These are phyloP conservation scores for Xylaria sp. DNA, from an alignment of 2,329 filamentous ascomycete genomes.

Conservation along the genomic window DNA sequence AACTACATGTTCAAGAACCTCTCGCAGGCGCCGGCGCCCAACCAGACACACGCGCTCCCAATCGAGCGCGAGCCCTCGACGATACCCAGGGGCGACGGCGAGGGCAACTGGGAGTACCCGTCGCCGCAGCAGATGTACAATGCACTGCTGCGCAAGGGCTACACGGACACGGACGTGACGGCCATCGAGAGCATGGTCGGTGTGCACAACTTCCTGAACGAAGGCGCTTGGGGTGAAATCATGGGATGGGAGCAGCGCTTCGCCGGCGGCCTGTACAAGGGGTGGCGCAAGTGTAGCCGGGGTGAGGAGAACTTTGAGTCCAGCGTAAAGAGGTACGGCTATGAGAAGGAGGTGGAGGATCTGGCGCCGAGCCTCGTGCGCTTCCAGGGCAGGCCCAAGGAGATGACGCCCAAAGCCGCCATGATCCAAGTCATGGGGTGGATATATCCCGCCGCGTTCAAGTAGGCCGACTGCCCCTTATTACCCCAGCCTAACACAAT, in stretches of 20 bases:
- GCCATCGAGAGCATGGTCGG: constrained; percentile 97
- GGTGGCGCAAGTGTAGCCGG: constrained; percentile 74
- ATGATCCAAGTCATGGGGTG: constrained; percentile 81
- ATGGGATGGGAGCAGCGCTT: constrained; percentile 92
- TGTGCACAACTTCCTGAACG: constrained; percentile 97
- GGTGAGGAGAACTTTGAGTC: constrained; percentile 69
- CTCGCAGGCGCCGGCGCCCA: constrained; percentile 76
- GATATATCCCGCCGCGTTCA: constrained; percentile 80
- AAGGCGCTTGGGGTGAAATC: constrained; percentile 96
- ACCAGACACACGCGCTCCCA: constrained; percentile 76
- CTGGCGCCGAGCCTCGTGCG: constrained; percentile 75
- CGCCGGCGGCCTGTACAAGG: constrained; percentile 70
- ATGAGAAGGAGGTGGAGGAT: constrained; percentile 59
- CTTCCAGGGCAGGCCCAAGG: constrained; percentile 88
- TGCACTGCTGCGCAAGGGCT: constrained; percentile 92
- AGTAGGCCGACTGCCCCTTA: constrained; percentile 54
- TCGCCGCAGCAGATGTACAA: constrained; percentile 99
- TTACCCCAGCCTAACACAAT: not conserved
- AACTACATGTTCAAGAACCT: constrained; percentile 96
- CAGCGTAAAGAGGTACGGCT: constrained; percentile 46
- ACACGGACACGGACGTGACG: constrained; percentile 90
- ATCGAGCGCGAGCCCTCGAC: constrained; percentile 83
- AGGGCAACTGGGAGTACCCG: constrained; percentile 94
- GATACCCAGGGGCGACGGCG: constrained; percentile 83
- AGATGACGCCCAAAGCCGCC: constrained; percentile 88